Percentiles rank a stretch among this genome's conserved stretches.
Conservation (phyloP, 2,329 filamentous ascomycete genomes). For the Cercospora canescens region DNA sequence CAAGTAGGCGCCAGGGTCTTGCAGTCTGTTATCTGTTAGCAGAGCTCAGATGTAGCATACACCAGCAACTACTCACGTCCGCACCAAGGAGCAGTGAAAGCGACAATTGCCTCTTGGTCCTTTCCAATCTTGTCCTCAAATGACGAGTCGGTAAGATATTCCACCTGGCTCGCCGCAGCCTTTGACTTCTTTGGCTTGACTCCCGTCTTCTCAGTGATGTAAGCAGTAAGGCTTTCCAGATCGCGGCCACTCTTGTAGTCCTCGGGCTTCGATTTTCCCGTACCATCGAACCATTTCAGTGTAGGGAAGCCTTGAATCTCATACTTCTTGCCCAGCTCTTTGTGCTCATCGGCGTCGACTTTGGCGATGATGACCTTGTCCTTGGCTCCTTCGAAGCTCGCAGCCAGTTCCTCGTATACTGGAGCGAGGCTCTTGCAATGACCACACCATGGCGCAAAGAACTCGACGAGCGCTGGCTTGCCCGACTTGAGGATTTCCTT, state of each 20-base stretch:
- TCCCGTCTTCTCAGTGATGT: conserved; percentile 84
- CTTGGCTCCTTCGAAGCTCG: conserved; percentile 70
- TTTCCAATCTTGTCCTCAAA: conserved; percentile 78
- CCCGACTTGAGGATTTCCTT: conserved; percentile 82
- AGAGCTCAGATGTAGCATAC: background rate
- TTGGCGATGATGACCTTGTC: conserved; percentile 85
- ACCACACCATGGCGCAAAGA: conserved; percentile 98
- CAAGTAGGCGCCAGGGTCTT: conserved; percentile 88
- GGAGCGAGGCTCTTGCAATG: conserved; percentile 98
- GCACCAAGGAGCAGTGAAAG: conserved; percentile 98
- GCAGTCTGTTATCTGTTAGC: conserved; percentile 68
- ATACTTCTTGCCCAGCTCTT: conserved; percentile 78
- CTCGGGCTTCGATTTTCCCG: conserved; percentile 71
- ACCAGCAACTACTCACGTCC: conserved; percentile 71
- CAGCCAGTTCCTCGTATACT: conserved; percentile 86
- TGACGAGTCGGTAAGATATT: conserved; percentile 74
- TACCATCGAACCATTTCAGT: conserved; percentile 96
- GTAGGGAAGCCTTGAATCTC: conserved; percentile 95
- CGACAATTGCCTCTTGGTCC: conserved; percentile 88
- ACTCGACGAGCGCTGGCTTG: conserved; percentile 95
- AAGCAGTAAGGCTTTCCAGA: conserved; percentile 77
- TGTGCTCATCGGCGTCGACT: conserved; percentile 91
- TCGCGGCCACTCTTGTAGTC: conserved; percentile 89
- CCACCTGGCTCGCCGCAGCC: conserved; percentile 71
- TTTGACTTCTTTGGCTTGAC: conserved; percentile 75